Evolutionary conservation across 2,329 filamentous ascomycete genomes (phyloP).

Genomic region (Monosporascus sp.): DNA sequence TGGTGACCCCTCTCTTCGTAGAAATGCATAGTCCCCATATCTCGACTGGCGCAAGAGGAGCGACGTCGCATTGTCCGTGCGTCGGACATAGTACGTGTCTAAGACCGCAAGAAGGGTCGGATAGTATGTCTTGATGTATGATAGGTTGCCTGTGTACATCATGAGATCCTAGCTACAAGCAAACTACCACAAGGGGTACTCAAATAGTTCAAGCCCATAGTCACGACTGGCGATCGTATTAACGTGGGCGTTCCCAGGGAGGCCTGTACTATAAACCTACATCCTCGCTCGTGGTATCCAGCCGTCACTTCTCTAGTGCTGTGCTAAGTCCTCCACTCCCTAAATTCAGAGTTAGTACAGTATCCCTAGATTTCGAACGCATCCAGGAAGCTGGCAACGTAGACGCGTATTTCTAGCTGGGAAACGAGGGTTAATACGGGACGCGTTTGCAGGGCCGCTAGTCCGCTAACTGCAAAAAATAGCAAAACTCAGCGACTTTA

Average conservation of each 20-base stretch:
- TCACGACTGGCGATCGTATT: constrained; percentile 24
- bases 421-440: too few species aligned
- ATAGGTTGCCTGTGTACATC: constrained; percentile 42
- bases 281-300: constrained; percentile 52
- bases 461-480: not conserved
- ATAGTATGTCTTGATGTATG: constrained; percentile 38
- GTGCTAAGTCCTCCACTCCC: constrained; percentile 41
- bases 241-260: not conserved
- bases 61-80: constrained; percentile 32
- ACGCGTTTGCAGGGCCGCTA: too few species aligned
- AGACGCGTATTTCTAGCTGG: too few species aligned
- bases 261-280: constrained; percentile 20
- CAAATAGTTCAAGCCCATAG: constrained; percentile 43
- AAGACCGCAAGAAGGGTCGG: constrained; percentile 32
- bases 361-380: not conserved
- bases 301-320: constrained; percentile 43
- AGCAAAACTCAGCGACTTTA: not conserved
- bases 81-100: constrained; percentile 39
- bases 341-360: not conserved
- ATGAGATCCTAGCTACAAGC: constrained; percentile 41
- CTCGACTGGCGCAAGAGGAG: constrained; percentile 37
- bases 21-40: constrained; percentile 48
- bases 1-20: constrained; percentile 39
- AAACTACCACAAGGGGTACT: constrained; percentile 51
- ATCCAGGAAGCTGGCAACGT: not conserved